These are phyloP conservation scores for Ophiorrhiza pumila DNA, from an alignment of 257 asterid genomes.

Conservation along the genomic window DNA sequence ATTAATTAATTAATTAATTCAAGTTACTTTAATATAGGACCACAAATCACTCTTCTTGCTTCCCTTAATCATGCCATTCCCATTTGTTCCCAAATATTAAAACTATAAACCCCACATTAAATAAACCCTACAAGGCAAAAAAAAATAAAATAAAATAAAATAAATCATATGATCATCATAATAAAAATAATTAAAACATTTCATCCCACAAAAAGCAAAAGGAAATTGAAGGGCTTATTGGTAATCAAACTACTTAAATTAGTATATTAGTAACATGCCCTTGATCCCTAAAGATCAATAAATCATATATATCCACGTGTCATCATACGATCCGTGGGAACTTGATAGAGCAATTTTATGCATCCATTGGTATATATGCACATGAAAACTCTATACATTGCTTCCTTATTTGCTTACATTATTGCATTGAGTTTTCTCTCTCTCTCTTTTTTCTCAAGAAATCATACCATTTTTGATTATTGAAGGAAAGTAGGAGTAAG, in stretches of 20 bases:
- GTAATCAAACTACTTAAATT: conserved; percentile 23
- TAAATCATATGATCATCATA: conserved; percentile 28
- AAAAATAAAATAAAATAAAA: conserved; percentile 12
- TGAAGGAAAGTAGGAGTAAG: conserved; percentile 1
- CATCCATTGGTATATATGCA: conserved; percentile 43
- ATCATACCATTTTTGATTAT: background rate
- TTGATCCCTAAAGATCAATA: conserved; percentile 64
- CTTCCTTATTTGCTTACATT: conserved; percentile 40
- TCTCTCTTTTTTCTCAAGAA: conserved; percentile 5
- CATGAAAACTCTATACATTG: conserved; percentile 37
- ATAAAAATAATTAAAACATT: conserved; percentile 15
- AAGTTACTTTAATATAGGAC: conserved; percentile 42
- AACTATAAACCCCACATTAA: conserved; percentile 46
- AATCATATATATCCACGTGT: conserved; percentile 55
- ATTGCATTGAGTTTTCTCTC: conserved; percentile 17
- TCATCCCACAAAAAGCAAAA: conserved; percentile 18
- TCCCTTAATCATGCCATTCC: conserved; percentile 71
- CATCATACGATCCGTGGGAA: conserved; percentile 23
- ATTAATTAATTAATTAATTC: too few relatives aligned
- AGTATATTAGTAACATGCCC: conserved; percentile 65
- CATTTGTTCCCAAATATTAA: conserved; percentile 15
- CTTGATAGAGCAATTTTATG: conserved; percentile 29
- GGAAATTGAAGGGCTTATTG: conserved; percentile 12
- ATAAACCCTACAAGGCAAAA: background rate
- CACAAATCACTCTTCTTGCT: conserved; percentile 52